A percentile compares a stretch with the other conserved stretches of the same genome.
phyloP scores from a whole-genome alignment of 768 basidiomycete genomes.

The Collybiopsis luxurians region DNA sequence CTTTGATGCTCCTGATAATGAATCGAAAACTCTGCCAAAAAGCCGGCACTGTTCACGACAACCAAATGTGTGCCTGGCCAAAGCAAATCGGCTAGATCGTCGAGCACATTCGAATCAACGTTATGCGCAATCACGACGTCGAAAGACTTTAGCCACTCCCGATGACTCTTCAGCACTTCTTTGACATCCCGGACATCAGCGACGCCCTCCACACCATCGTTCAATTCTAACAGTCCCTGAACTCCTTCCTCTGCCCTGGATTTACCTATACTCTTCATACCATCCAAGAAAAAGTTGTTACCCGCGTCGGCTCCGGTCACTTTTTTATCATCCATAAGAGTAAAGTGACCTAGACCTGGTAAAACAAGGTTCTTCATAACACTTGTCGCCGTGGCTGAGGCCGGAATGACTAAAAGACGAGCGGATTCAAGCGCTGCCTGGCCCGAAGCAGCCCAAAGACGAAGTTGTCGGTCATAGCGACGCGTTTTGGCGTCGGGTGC shows the following conservation, averaged over 20 bases:
- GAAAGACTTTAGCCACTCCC: slow-evolving; percentile 57
- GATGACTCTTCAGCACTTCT: slow-evolving; percentile 54
- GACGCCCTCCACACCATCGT: slow-evolving; percentile 76
- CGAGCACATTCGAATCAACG: slow-evolving; percentile 52
- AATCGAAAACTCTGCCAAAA: slow-evolving; percentile 83
- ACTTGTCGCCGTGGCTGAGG: slow-evolving; percentile 80
- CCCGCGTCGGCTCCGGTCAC: slow-evolving; percentile 80
- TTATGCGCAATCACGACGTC: slow-evolving; percentile 88
- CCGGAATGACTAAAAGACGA: slow-evolving; percentile 77
- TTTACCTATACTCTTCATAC: slow-evolving; percentile 72
- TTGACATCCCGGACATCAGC: slow-evolving; percentile 57
- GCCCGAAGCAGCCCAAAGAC: slow-evolving; percentile 43
- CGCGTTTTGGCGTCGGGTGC: slow-evolving; percentile 86
- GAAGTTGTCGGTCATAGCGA: slow-evolving; percentile 92
- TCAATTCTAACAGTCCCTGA: slow-evolving; percentile 76
- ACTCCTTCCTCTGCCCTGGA: slow-evolving; percentile 79
- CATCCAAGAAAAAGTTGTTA: slow-evolving; percentile 95
- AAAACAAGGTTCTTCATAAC: slow-evolving; percentile 96
- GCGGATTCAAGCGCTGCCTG: slow-evolving; percentile 51
- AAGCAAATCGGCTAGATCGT: slow-evolving; percentile 59
- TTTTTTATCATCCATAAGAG: slow-evolving; percentile 68
- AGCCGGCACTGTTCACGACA: slow-evolving; percentile 81
- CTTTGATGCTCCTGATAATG: slow-evolving; percentile 88
- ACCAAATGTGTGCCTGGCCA: slow-evolving; percentile 76
- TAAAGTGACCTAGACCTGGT: slow-evolving; percentile 95